These are phyloP conservation scores for Syzygium grande DNA, from an alignment of 345 rosid species.

Conservation along the genomic window DNA sequence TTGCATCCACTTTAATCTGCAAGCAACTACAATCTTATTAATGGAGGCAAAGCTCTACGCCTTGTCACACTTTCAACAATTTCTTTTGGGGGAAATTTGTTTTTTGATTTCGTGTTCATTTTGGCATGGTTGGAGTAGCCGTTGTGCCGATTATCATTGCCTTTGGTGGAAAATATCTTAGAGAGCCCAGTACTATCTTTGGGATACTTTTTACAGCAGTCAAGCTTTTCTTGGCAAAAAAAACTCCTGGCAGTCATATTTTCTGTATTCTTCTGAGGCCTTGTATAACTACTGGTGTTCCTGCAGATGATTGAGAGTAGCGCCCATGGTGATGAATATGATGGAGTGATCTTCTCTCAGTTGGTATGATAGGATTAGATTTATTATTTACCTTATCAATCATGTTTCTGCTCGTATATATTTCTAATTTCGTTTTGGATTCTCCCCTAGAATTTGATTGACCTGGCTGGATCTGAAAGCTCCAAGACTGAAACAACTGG, in stretches of 20 bases:
- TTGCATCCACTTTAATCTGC: not conserved
- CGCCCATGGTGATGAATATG: slow-evolving; percentile 87
- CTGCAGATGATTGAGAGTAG: slow-evolving; percentile 99
- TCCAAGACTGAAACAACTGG: slow-evolving; percentile 99
- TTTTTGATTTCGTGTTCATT: not conserved
- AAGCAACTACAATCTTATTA: not conserved
- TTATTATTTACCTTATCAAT: slow-evolving; percentile 4
- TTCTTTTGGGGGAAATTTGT: not conserved
- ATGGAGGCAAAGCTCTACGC: not conserved
- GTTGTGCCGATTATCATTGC: not conserved
- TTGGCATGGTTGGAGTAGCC: not conserved
- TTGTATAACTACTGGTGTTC: slow-evolving; percentile 4
- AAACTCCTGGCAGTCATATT: not conserved
- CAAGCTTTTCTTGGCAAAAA: not conserved
- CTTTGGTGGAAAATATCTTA: not conserved
- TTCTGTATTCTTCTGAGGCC: not conserved
- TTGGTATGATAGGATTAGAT: slow-evolving; percentile 46
- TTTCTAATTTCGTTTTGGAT: slow-evolving; percentile 3
- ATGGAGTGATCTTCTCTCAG: slow-evolving; percentile 98
- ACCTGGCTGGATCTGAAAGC: slow-evolving; percentile 99
- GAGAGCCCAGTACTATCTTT: not conserved
- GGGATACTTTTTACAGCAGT: not conserved
- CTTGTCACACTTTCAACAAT: not conserved
- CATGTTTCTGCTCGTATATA: not conserved
- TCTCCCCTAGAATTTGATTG: slow-evolving; percentile 81